phyloP scores from a whole-genome alignment of 257 asterid genomes.

The Nicotiana attenuata region DNA sequence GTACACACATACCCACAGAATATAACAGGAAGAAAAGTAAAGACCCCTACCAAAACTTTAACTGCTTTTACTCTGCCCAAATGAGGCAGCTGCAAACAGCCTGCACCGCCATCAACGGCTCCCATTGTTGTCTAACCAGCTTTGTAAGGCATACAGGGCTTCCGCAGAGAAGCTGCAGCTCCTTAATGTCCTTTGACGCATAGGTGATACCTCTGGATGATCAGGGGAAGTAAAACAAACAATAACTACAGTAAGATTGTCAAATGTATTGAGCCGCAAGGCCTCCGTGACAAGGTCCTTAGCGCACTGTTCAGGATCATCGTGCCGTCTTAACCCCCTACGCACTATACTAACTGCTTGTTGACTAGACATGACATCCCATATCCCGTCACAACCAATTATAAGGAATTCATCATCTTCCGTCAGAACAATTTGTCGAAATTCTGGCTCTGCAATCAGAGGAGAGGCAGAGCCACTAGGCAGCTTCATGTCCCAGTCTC shows the following conservation, averaged over 20 bases:
- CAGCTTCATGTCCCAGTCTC: slow-evolving; percentile 93
- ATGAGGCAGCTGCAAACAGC: slow-evolving; percentile 27
- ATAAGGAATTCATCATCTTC: slow-evolving; percentile 82
- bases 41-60: slow-evolving; percentile 16
- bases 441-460: slow-evolving; percentile 79
- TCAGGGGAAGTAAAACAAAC: slow-evolving; percentile 54
- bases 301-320: slow-evolving; percentile 82
- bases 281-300: slow-evolving; percentile 85
- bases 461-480: slow-evolving; percentile 71
- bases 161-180: slow-evolving; percentile 70
- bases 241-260: slow-evolving; percentile 65
- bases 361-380: slow-evolving; percentile 85
- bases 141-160: slow-evolving; percentile 58
- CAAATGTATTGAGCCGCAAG: slow-evolving; percentile 59
- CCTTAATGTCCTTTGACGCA: slow-evolving; percentile 35
- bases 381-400: slow-evolving; percentile 82
- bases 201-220: slow-evolving; percentile 27
- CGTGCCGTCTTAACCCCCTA: slow-evolving; percentile 59
- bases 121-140: slow-evolving; percentile 46
- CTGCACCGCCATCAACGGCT: slow-evolving; percentile 17
- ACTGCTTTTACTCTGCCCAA: slow-evolving; percentile 14
- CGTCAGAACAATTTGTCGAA: slow-evolving; percentile 42
- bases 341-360: slow-evolving; percentile 73
- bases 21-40: slow-evolving; percentile 3
- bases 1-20: slow-evolving; percentile 24